Conservation (phyloP, 768 basidiomycete genomes). For the Tephrocybe sp. region DNA sequence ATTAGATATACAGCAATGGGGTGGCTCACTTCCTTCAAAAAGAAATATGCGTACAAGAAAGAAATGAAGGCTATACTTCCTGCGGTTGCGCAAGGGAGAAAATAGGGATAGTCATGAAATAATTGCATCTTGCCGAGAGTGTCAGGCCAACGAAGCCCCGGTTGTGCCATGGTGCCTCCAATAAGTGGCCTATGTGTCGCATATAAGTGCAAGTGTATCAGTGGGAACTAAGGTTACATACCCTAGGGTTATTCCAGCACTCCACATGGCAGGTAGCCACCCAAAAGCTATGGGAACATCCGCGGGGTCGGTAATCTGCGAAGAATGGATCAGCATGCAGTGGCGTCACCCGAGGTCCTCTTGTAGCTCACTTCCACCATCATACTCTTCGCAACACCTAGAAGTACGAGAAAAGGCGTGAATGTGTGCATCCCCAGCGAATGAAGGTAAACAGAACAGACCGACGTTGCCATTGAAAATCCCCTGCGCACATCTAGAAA, state of each 20-base stretch:
- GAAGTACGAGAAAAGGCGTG: not conserved
- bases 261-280: slow-evolving; percentile 26
- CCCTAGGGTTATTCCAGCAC: slow-evolving; percentile 25
- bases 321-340: not conserved
- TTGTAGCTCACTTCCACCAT: slow-evolving; percentile 12
- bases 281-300: slow-evolving; percentile 12
- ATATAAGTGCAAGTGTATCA: not conserved
- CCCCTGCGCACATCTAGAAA: slow-evolving; percentile 30
- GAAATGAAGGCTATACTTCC: slow-evolving; percentile 17
- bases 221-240: slow-evolving; percentile 2
- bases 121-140: slow-evolving; percentile 24
- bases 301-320: slow-evolving; percentile 16
- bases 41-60: slow-evolving; percentile 19
- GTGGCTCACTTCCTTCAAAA: slow-evolving; percentile 26
- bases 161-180: slow-evolving; percentile 30
- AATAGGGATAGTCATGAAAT: slow-evolving; percentile 30
- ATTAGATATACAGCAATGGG: not conserved
- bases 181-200: slow-evolving; percentile 21
- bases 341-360: not conserved
- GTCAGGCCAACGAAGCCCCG: slow-evolving; percentile 26
- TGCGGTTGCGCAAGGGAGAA: slow-evolving; percentile 27
- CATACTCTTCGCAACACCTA: slow-evolving; percentile 18
- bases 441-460: slow-evolving; percentile 1
- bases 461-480: slow-evolving; percentile 28
- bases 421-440: not conserved